Evolutionary conservation across 108 stramenopile species (phyloP).

Genomic region (Skeletonema marinoi): DNA sequence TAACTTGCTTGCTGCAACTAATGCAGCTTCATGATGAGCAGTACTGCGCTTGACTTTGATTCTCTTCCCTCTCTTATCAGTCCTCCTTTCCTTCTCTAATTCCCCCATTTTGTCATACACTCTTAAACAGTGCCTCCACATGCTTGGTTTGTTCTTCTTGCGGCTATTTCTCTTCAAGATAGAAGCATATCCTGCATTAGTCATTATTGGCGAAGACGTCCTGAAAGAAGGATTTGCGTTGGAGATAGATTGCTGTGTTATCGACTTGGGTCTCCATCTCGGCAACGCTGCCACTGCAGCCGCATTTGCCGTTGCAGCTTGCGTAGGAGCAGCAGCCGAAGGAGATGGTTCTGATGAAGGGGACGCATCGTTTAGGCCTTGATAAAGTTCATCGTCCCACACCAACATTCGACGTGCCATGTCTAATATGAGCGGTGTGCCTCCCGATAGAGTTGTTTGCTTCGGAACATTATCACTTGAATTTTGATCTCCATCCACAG

Average conservation of each 20-base stretch:
- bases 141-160: constrained; percentile 72
- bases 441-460: constrained; percentile 50
- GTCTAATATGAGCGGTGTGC: constrained; percentile 70
- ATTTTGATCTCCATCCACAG: neutral
- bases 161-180: constrained; percentile 76
- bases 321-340: neutral
- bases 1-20: constrained; percentile 77
- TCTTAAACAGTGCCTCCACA: constrained; percentile 76
- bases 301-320: neutral
- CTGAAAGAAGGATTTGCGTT: constrained; percentile 77
- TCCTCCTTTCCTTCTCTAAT: constrained; percentile 23
- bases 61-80: constrained; percentile 1
- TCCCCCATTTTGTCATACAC: constrained; percentile 74
- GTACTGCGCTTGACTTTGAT: constrained; percentile 54
- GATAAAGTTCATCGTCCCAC: constrained; percentile 51
- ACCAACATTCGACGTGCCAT: constrained; percentile 73
- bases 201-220: constrained; percentile 73
- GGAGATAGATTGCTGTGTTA: constrained; percentile 62
- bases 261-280: constrained; percentile 59
- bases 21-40: constrained; percentile 77
- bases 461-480: neutral
- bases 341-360: constrained; percentile 5
- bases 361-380: constrained; percentile 44
- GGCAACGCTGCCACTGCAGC: constrained; percentile 18
- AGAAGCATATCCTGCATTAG: constrained; percentile 72